Base-by-base conservation (phyloP, 768 basidiomycete species). In the Mycena polygramma region DNA sequence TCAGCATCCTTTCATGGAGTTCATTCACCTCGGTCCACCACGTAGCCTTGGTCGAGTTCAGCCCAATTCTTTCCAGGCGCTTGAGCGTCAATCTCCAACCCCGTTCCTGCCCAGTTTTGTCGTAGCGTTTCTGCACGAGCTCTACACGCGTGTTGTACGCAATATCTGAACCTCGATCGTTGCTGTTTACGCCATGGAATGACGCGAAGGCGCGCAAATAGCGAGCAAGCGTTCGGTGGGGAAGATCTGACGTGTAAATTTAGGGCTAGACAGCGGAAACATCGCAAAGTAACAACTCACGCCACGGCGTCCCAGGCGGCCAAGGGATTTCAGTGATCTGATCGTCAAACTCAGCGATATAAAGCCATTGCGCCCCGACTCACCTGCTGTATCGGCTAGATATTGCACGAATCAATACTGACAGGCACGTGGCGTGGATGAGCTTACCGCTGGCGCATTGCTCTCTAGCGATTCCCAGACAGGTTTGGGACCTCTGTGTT, bases 91-190 rank as follows among this genome's bases (percentile, higher is more conserved):
- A 60, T 0, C 74, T 80, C 83, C 83, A 83, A 4, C 83, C 83
- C 14, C 72, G 73, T 41, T 83, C 78, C 37, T 77, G 58, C 0
- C 80, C 80, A 19, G 70, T 49, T 5, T 63, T 74, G 66, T 81
- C 76, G n/a, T 74, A 65, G 2, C 79, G 74, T 64, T 87, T 88
- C 68, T 85, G 80, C 22, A 84, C 77, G 8, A 75, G 77, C 63
- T 88, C 86, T 0, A 88, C 85, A 7, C 87, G 83, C 0, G 87
- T 88, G 73, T 84, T 84, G 76, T 84, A 87, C 2, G 81, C 80
- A 3, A 82, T 71, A n/a, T 81, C 74, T 0, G 80, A 78, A 63
- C 79, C 85, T 4, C 74, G 74, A 59, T 86, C 86, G 63, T 87
- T 82, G 62, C 78, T 80, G 73, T 85, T 85, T 41, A 85, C 61